Percentiles rank a stretch among this genome's conserved stretches.
phyloP scores from a whole-genome alignment of 305 asterid genomes.

The Plantago lanceolata region DNA sequence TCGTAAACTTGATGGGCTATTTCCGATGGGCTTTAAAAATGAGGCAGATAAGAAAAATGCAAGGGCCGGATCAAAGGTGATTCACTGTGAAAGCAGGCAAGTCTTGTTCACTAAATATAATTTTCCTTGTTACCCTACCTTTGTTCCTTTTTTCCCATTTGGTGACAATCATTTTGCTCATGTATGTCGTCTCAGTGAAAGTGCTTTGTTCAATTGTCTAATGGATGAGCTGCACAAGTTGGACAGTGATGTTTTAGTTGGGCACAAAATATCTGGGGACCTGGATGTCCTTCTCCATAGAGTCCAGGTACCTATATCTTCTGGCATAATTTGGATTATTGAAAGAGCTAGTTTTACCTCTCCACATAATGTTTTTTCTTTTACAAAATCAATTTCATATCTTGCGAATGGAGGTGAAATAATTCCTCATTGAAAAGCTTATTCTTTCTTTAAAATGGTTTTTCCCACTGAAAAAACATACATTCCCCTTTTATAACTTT shows the following conservation, averaged over 20 bases:
- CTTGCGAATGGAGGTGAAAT: constrained; percentile 1
- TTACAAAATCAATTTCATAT: constrained; percentile 23
- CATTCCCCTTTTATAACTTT: background rate
- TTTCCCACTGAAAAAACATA: background rate
- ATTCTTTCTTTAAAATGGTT: background rate
- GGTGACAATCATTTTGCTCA: constrained; percentile 15
- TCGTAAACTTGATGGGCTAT: constrained; percentile 91
- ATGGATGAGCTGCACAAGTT: constrained; percentile 82
- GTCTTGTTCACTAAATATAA: constrained; percentile 19
- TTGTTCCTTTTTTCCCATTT: constrained; percentile 12
- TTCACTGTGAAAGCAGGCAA: constrained; percentile 75
- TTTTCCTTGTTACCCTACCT: constrained; percentile 15
- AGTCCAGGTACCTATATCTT: constrained; percentile 62
- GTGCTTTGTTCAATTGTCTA: constrained; percentile 87
- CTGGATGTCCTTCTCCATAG: constrained; percentile 97
- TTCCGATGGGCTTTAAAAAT: constrained; percentile 83
- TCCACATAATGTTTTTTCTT: background rate
- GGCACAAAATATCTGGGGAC: constrained; percentile 97
- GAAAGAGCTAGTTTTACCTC: constrained; percentile 17
- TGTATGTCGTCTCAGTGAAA: constrained; percentile 59
- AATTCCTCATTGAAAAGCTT: background rate
- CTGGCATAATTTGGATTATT: constrained; percentile 17
- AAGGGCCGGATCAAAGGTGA: constrained; percentile 70
- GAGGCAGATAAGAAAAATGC: constrained; percentile 77
- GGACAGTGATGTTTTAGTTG: constrained; percentile 92